phyloP scores from a whole-genome alignment of 176 grass and related monocot species.

The Rhynchospora pubera region DNA sequence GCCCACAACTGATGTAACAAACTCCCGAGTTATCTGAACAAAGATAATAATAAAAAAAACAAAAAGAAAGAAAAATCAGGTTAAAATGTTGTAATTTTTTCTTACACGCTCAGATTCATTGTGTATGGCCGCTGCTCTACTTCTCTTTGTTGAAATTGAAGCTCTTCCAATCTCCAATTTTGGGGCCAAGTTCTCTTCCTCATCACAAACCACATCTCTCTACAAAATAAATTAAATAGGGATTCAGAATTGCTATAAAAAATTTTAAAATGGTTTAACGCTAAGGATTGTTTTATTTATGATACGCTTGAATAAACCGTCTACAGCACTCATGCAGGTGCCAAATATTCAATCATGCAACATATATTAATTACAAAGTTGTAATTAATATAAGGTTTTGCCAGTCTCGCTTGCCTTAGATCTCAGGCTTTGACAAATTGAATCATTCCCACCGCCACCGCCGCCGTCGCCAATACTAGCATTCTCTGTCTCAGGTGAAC shows the following conservation, averaged over 20 bases:
- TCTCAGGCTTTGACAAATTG: conserved; percentile 46
- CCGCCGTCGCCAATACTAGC: conserved; percentile 42
- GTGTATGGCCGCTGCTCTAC: conserved; percentile 59
- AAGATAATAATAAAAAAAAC: not conserved
- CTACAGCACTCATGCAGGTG: not conserved
- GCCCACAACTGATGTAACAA: conserved; percentile 2
- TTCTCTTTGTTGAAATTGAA: conserved; percentile 60
- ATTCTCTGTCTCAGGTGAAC: conserved; percentile 70
- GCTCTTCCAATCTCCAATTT: conserved; percentile 33
- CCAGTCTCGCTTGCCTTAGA: conserved; percentile 39
- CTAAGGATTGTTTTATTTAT: not conserved
- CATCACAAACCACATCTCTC: conserved; percentile 49
- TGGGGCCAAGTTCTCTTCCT: conserved; percentile 32
- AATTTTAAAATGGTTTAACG: not conserved
- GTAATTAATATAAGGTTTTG: not conserved
- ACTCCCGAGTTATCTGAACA: not conserved
- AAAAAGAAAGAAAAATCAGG: not conserved
- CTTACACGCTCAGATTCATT: conserved; percentile 99
- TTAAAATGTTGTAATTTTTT: not conserved
- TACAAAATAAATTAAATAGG: conserved; percentile 19
- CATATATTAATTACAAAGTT: not conserved
- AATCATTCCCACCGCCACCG: conserved; percentile 41
- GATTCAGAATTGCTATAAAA: not conserved
- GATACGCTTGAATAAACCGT: not conserved
- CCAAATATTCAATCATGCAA: not conserved